phyloP scores from a whole-genome alignment of 805 yeast genomes.

The Candida ascalaphidarum region DNA sequence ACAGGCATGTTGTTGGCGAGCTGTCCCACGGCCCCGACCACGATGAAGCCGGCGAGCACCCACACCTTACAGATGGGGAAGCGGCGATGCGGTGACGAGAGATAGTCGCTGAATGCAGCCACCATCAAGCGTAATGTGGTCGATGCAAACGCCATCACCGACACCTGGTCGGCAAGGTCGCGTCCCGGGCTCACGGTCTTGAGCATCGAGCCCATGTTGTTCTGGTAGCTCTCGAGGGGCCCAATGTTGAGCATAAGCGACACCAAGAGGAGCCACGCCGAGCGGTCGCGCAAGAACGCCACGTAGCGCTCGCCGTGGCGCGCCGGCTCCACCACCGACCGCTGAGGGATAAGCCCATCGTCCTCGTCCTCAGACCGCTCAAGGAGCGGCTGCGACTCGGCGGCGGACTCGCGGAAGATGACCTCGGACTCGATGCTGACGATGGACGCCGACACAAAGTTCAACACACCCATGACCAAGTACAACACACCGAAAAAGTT shows the following conservation, averaged over 20 bases:
- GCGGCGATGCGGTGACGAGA: constrained; percentile 22
- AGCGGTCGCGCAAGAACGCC: constrained; percentile 40
- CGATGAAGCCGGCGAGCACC: constrained; percentile 17
- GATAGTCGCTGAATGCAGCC: constrained; percentile 62
- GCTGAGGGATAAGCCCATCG: constrained; percentile 17
- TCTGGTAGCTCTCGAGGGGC: constrained; percentile 76
- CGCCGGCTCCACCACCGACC: constrained; percentile 28
- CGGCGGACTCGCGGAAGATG: constrained; percentile 21
- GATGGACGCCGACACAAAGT: constrained; percentile 57
- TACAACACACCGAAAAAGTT: constrained; percentile 44
- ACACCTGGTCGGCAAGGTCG: constrained; percentile 40
- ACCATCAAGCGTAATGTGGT: constrained; percentile 59
- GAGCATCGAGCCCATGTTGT: constrained; percentile 74
- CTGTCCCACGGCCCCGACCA: constrained; percentile 27
- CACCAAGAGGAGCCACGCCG: constrained; percentile 55
- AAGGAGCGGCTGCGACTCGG: constrained; percentile 4
- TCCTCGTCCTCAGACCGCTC: constrained; percentile 1
- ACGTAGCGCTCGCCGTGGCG: constrained; percentile 25
- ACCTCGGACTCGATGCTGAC: constrained; percentile 51
- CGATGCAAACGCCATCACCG: constrained; percentile 55
- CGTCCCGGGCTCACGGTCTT: constrained; percentile 20
- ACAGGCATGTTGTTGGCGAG: constrained; percentile 1
- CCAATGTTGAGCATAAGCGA: constrained; percentile 68
- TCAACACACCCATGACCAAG: constrained; percentile 45
- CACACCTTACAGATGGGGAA: constrained; percentile 24